phyloP scores from a whole-genome alignment of 257 asterid species.

The Ophiorrhiza pumila region DNA sequence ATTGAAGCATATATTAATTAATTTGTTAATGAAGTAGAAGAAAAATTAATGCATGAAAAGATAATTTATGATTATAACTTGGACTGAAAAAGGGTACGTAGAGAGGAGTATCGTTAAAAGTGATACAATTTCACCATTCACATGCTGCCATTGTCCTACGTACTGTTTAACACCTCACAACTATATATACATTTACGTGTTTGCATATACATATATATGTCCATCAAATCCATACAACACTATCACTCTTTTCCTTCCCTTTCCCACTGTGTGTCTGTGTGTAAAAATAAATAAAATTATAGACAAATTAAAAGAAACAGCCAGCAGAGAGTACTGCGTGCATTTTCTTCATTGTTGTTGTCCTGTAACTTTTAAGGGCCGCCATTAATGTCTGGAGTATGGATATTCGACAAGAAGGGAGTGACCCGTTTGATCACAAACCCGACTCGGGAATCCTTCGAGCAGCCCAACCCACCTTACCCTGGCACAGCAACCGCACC shows the following conservation, averaged over 20 bases:
- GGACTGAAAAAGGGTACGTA: neutral
- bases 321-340: neutral
- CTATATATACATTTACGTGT: neutral
- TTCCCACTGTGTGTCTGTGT: neutral
- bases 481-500: slow-evolving; percentile 40
- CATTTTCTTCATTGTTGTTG: neutral
- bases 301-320: neutral
- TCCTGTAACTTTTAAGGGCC: too few relatives aligned
- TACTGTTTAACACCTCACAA: neutral
- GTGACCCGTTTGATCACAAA: slow-evolving; percentile 27
- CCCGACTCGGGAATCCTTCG: slow-evolving; percentile 42
- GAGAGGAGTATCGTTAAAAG: slow-evolving; percentile 2
- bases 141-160: slow-evolving; percentile 7
- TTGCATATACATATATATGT: neutral
- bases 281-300: too few relatives aligned
- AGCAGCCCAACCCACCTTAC: slow-evolving; percentile 20
- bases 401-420: slow-evolving; percentile 43
- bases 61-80: too few relatives aligned
- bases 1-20: too few relatives aligned
- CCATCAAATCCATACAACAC: neutral
- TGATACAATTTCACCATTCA: slow-evolving; percentile 7
- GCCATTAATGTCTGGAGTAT: slow-evolving; percentile 47
- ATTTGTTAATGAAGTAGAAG: too few relatives aligned
- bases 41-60: too few relatives aligned
- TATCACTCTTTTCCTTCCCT: neutral